Evolutionary conservation across 2,329 filamentous ascomycete genomes (phyloP).

Genomic region (Claviceps maximensis): DNA sequence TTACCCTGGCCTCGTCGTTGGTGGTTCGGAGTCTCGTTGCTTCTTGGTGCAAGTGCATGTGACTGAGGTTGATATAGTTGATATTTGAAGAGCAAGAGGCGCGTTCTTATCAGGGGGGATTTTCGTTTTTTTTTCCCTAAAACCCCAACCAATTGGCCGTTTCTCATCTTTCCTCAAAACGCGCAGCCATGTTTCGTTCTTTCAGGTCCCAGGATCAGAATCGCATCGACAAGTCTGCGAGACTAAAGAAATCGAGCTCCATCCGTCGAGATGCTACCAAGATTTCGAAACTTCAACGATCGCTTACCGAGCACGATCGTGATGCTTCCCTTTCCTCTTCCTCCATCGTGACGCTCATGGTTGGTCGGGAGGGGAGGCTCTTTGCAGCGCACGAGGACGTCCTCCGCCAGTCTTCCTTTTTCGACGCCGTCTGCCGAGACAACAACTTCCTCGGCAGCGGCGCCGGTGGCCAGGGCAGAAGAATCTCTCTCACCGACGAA

Average conservation of each 20-base stretch:
- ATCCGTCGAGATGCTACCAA: slow-evolving; percentile 58
- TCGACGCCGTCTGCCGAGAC: slow-evolving; percentile 57
- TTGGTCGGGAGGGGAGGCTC: slow-evolving; percentile 73
- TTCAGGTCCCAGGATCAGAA: slow-evolving; percentile 60
- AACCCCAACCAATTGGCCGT: too few relatives aligned
- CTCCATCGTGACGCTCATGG: slow-evolving; percentile 75
- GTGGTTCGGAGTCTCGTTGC: slow-evolving; percentile 26
- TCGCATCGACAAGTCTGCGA: slow-evolving; percentile 78
- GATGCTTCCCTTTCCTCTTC: slow-evolving; percentile 29
- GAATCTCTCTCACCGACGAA: slow-evolving; percentile 58
- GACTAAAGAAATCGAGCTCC: slow-evolving; percentile 51
- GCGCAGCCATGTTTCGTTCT: slow-evolving; percentile 72
- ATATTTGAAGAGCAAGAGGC: background rate
- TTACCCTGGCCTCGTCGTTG: too few relatives aligned
- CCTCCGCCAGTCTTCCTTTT: slow-evolving; percentile 73
- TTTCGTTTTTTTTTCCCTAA: too few relatives aligned
- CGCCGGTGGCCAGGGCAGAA: slow-evolving; percentile 65
- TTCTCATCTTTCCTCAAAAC: background rate
- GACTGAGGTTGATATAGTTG: slow-evolving; percentile 5
- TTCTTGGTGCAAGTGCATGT: background rate
- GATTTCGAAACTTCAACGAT: slow-evolving; percentile 74
- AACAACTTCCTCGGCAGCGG: too few relatives aligned
- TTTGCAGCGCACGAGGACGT: slow-evolving; percentile 95
- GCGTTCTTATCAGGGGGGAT: background rate
- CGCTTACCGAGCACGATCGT: slow-evolving; percentile 46